phyloP scores from a whole-genome alignment of 2,329 filamentous ascomycete species.

The Aspergillus luchuensis region DNA sequence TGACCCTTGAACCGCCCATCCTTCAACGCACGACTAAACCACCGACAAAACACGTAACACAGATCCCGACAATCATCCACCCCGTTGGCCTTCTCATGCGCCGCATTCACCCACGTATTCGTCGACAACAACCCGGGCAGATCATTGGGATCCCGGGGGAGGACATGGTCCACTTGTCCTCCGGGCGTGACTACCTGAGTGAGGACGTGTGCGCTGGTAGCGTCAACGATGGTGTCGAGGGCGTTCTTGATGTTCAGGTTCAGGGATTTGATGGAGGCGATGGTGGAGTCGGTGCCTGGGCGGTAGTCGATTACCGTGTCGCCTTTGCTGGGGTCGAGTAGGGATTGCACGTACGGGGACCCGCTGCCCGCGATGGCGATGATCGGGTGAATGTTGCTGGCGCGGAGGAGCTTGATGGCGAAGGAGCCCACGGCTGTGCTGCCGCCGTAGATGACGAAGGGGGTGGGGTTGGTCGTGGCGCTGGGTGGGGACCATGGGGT shows the following conservation, averaged over 20 bases:
- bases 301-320: constrained; percentile 65
- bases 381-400: constrained; percentile 62
- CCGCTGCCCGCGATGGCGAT: constrained; percentile 62
- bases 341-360: constrained; percentile 51
- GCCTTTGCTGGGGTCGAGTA: constrained; percentile 57
- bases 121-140: constrained; percentile 10
- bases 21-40: constrained; percentile 48
- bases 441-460: constrained; percentile 52
- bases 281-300: constrained; percentile 55
- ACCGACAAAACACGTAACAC: constrained; percentile 49
- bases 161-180: constrained; percentile 19
- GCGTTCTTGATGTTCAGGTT: constrained; percentile 3
- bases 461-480: constrained; percentile 28
- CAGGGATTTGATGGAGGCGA: constrained; percentile 44
- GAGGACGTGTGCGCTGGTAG: background rate
- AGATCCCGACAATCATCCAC: constrained; percentile 25
- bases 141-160: constrained; percentile 5
- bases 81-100: constrained; percentile 6
- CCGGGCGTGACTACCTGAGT: constrained; percentile 10
- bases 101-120: constrained; percentile 11
- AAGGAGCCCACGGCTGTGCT: constrained; percentile 61
- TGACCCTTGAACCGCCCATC: constrained; percentile 53
- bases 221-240: constrained; percentile 14
- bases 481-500: constrained; percentile 50
- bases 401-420: constrained; percentile 57